Evolutionary conservation across 2,329 filamentous ascomycete species (phyloP).

Genomic region (Neonectria coccinea): DNA sequence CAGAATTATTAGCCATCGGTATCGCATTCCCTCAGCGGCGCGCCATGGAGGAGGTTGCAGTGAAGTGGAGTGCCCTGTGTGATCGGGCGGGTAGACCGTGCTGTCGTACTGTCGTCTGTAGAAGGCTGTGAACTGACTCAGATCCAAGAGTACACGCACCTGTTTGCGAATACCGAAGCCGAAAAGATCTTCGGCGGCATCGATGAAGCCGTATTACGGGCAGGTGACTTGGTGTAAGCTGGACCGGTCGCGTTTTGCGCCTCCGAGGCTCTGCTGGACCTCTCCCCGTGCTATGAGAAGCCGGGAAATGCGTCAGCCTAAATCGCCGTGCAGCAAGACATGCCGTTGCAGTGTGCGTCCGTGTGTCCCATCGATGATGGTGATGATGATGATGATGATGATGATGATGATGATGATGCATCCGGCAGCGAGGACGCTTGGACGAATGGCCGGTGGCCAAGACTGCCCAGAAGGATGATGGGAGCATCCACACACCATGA

Average conservation of each 20-base stretch:
- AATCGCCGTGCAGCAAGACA: slow-evolving; percentile 1
- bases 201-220: slow-evolving; percentile 15
- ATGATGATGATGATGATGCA: background rate
- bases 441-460: background rate
- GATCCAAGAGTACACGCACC: no score
- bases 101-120: no score
- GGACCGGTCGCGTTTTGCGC: background rate
- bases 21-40: background rate
- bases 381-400: no score
- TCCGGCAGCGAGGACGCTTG: background rate
- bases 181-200: background rate
- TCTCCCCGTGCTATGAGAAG: background rate
- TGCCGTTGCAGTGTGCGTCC: slow-evolving; percentile 1
- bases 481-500: slow-evolving; percentile 17
- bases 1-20: slow-evolving; percentile 25
- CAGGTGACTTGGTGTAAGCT: slow-evolving; percentile 2
- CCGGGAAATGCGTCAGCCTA: slow-evolving; percentile 24
- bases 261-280: slow-evolving; percentile 16
- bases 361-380: background rate
- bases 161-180: no score
- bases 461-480: slow-evolving; percentile 13
- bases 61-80: background rate
- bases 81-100: slow-evolving; percentile 1
- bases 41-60: no score
- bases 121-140: no score